phyloP scores from a whole-genome alignment of 352 stramenopile genomes.

The Globisporangium parvum region DNA sequence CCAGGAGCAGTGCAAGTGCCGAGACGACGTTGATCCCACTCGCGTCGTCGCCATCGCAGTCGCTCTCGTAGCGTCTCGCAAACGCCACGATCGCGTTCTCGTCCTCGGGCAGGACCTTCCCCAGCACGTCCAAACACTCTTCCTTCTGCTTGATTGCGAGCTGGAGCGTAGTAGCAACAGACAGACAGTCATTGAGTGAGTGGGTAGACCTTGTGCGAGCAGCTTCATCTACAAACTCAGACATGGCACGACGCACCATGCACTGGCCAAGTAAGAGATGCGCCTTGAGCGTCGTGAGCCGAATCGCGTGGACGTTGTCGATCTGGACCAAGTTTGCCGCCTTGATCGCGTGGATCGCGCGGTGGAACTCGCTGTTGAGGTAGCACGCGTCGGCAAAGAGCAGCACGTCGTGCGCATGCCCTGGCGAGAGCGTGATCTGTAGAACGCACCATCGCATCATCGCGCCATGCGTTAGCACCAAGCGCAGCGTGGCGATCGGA shows the following conservation, averaged over 20 bases:
- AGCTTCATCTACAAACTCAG: slow-evolving; percentile 6
- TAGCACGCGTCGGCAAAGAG: slow-evolving; percentile 78
- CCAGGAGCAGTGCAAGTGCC: slow-evolving; percentile 75
- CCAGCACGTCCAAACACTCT: slow-evolving; percentile 69
- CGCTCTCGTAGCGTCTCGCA: slow-evolving; percentile 29
- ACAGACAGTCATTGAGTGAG: not conserved
- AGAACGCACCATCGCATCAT: slow-evolving; percentile 1
- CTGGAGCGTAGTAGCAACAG: slow-evolving; percentile 14
- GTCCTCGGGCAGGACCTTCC: slow-evolving; percentile 48
- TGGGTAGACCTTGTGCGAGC: no score
- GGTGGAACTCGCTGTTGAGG: slow-evolving; percentile 59
- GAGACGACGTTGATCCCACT: slow-evolving; percentile 68
- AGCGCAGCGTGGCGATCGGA: not conserved
- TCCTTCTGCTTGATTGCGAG: slow-evolving; percentile 80
- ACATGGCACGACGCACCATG: slow-evolving; percentile 36
- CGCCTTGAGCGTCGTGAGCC: slow-evolving; percentile 33
- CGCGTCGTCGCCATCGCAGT: slow-evolving; percentile 15
- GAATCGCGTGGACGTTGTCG: slow-evolving; percentile 15
- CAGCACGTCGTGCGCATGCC: slow-evolving; percentile 44
- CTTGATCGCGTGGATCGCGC: slow-evolving; percentile 71
- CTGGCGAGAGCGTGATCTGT: slow-evolving; percentile 46
- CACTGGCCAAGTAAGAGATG: slow-evolving; percentile 59
- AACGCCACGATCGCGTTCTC: slow-evolving; percentile 54
- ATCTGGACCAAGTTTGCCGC: slow-evolving; percentile 33
- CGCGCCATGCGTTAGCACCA: not conserved